A percentile compares a stretch with the other conserved stretches of the same genome.
These are phyloP conservation scores for Chamaecrista fasciculata DNA, from an alignment of 306 rosid genomes.

Conservation along the genomic window DNA sequence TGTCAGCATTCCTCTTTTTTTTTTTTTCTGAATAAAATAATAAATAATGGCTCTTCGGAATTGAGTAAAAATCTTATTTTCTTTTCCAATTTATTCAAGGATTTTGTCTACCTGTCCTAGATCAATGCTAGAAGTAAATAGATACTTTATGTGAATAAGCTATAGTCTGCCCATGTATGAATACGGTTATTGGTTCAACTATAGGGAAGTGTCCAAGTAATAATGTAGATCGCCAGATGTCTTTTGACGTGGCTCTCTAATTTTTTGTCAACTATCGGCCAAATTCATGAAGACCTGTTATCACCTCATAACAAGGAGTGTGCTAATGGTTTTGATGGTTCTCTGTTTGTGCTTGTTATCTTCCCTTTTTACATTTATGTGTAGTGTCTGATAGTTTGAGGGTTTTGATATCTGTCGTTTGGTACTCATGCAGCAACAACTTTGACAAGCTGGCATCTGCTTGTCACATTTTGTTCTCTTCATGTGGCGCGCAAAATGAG, in stretches of 20 bases:
- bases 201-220: not conserved
- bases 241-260: not conserved
- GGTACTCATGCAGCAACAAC: conserved; percentile 50
- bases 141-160: not conserved
- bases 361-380: not conserved
- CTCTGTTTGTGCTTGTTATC: not conserved
- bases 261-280: not conserved
- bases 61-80: not conserved
- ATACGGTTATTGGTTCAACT: not conserved
- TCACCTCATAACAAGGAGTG: not conserved
- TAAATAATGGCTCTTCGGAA: not conserved
- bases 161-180: not conserved
- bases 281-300: not conserved
- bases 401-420: conserved; percentile 16
- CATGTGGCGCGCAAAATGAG: conserved; percentile 52
- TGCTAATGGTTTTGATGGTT: not conserved
- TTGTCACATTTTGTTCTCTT: conserved; percentile 62
- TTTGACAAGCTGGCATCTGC: conserved; percentile 65
- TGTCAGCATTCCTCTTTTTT: not conserved
- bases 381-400: not conserved
- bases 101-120: not conserved
- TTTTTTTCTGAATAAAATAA: no score
- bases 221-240: not conserved
- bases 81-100: not conserved
- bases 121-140: not conserved